A percentile compares a stretch with the other conserved stretches of the same genome.
Conservation (phyloP, 768 basidiomycete species). For the Russula compacta region DNA sequence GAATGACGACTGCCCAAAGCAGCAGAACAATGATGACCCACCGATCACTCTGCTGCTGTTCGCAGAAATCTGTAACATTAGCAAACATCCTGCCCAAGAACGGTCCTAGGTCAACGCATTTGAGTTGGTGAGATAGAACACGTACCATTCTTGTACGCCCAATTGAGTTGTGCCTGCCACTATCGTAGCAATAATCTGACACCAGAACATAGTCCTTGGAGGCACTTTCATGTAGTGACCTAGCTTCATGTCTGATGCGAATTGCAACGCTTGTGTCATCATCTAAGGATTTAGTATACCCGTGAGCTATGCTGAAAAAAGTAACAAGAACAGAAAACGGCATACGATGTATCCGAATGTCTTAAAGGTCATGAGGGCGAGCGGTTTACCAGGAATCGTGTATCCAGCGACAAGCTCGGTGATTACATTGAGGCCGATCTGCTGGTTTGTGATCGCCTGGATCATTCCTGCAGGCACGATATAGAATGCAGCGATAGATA, state of each 20-base stretch:
- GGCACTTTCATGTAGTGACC: slow-evolving; percentile 69
- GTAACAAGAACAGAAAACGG: background rate
- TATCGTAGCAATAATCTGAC: slow-evolving; percentile 48
- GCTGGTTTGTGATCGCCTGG: slow-evolving; percentile 73
- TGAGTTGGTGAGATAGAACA: background rate
- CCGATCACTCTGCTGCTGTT: slow-evolving; percentile 37
- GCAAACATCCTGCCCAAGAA: slow-evolving; percentile 40
- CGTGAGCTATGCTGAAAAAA: background rate
- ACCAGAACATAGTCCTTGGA: slow-evolving; percentile 20
- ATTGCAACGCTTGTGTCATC: slow-evolving; percentile 48
- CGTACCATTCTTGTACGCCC: slow-evolving; percentile 46
- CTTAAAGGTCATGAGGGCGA: slow-evolving; percentile 74
- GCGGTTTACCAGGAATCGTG: slow-evolving; percentile 49
- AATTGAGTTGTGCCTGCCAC: slow-evolving; percentile 61
- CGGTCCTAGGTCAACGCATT: background rate
- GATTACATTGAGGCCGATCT: slow-evolving; percentile 59
- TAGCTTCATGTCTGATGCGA: slow-evolving; percentile 67
- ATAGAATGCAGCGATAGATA: slow-evolving; percentile 46
- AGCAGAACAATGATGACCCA: background rate
- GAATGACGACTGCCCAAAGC: background rate
- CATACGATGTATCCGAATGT: slow-evolving; percentile 29
- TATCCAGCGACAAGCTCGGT: slow-evolving; percentile 68
- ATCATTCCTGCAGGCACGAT: slow-evolving; percentile 77
- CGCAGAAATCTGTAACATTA: slow-evolving; percentile 56
- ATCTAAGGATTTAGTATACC: slow-evolving; percentile 4